Conservation (phyloP, 208 protist genomes). For the Trypanosoma platydactyli region DNA sequence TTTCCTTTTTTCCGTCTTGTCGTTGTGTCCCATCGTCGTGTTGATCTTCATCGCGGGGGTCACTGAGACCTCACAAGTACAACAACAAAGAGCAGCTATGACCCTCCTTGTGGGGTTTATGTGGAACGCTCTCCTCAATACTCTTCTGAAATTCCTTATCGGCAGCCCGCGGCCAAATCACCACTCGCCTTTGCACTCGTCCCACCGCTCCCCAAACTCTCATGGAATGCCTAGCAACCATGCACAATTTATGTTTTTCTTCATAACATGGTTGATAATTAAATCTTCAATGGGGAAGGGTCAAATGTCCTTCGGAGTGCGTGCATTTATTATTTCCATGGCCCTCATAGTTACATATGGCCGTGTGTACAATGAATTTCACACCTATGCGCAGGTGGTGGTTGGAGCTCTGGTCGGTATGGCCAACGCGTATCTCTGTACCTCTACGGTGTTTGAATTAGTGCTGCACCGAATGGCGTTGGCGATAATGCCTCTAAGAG, state of each 20-base stretch:
- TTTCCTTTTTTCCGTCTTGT: slow-evolving; percentile 58
- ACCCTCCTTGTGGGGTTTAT: slow-evolving; percentile 56
- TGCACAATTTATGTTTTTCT: slow-evolving; percentile 79
- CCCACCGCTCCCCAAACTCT: slow-evolving; percentile 17
- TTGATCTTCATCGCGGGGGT: slow-evolving; percentile 64
- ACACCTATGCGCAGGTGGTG: slow-evolving; percentile 61
- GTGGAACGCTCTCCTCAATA: slow-evolving; percentile 47
- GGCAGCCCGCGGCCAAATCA: slow-evolving; percentile 45
- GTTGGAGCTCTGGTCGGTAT: slow-evolving; percentile 49
- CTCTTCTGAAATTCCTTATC: slow-evolving; percentile 41
- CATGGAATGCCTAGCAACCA: slow-evolving; percentile 83
- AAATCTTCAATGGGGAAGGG: background rate
- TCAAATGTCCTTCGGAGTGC: slow-evolving; percentile 14
- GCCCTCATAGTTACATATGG: slow-evolving; percentile 46
- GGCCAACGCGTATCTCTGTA: slow-evolving; percentile 39
- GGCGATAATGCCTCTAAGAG: slow-evolving; percentile 48
- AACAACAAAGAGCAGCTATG: slow-evolving; percentile 41
- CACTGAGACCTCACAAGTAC: slow-evolving; percentile 42
- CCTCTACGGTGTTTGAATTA: slow-evolving; percentile 29
- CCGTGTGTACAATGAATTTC: slow-evolving; percentile 77
- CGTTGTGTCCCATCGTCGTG: slow-evolving; percentile 56
- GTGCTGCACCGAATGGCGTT: slow-evolving; percentile 27
- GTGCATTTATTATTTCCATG: slow-evolving; percentile 31
- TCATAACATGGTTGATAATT: slow-evolving; percentile 52
- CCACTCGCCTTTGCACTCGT: slow-evolving; percentile 25